Base-by-base conservation (phyloP, 768 basidiomycete species). In the Chalciporus piperatus region DNA sequence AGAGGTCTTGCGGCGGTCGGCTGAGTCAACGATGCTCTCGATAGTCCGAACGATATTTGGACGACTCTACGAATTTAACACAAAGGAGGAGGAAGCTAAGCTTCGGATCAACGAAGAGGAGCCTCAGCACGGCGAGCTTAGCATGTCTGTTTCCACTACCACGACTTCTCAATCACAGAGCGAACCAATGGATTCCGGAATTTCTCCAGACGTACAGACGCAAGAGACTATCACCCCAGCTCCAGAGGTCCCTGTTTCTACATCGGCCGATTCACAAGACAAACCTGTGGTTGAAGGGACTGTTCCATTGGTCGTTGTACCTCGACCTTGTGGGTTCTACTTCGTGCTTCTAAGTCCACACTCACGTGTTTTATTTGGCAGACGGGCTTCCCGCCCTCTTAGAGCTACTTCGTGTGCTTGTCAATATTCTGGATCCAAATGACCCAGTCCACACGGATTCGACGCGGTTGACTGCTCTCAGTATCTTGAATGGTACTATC, bases 381-480 rank as follows among this genome's bases (percentile, higher is more conserved):
- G 96, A 92, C 69, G 96, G 96, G 12, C 80, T 98, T 30, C 92
- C 94, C 3, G 94, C 97, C 12, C 85, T 97, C 38, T 73, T 93
- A 16, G 96, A 98, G 66, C 84, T 99, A 6, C 76, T 98, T 32
- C 87, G 95, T 3, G 97, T 98, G 30, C 81, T 99, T 49, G 85
- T 98, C 63, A 93, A 96, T 60, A 90, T 99, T 37, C 77, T 99
- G 44, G 93, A 98, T 68, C 97, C 97, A 17, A 89, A 82, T 59
- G 93, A 96, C 65, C 89, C 92, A 58, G 84, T 93, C 47, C 96
- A 98, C 66, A 98, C 97, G 3, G 97, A 98, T 67, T 92, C 94
- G 4, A 97, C 95, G 47, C 85, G 97, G 13, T 76, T 96, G 8
- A 86, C 89, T 48, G 91, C 95, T 1, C 80, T 99, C 20, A 79